Evolutionary conservation across 495 filamentous ascomycete species (phyloP).

Genomic region (Filosporella fistucella): DNA sequence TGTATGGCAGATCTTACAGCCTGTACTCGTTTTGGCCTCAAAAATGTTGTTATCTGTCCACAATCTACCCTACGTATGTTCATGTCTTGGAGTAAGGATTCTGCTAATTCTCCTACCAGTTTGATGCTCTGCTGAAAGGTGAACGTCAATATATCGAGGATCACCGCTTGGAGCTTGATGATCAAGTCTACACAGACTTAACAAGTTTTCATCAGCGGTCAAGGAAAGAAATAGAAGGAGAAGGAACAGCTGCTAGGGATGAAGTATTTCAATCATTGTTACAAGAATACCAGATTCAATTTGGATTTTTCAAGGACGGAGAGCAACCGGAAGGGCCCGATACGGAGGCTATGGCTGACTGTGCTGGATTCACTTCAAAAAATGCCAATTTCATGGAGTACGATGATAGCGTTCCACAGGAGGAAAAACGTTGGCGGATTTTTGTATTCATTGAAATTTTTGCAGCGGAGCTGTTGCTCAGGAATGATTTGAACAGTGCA

Average conservation of each 20-base stretch:
- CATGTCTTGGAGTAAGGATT: background rate
- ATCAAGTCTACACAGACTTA: background rate
- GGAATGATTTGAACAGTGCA: constrained; percentile 6
- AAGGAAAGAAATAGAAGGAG: no score
- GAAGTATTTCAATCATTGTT: background rate
- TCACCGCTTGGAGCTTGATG: background rate
- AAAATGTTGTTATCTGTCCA: constrained; percentile 5
- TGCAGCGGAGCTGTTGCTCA: background rate
- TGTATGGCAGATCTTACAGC: constrained; percentile 9
- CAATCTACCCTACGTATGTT: constrained; percentile 5
- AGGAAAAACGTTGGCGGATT: background rate
- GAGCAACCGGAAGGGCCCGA: background rate
- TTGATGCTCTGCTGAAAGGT: constrained; percentile 9
- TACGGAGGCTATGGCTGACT: background rate
- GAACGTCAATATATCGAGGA: constrained; percentile 1
- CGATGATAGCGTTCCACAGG: background rate
- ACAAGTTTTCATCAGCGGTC: no score
- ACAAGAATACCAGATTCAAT: background rate
- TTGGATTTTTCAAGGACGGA: background rate
- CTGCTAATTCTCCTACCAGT: constrained; percentile 1
- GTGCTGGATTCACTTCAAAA: background rate
- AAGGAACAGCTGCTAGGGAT: background rate
- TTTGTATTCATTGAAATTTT: background rate
- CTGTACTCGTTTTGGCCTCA: constrained; percentile 5
- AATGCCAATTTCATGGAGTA: background rate